Conservation (phyloP, 441 rosid species). For the Syzygium malaccense region DNA sequence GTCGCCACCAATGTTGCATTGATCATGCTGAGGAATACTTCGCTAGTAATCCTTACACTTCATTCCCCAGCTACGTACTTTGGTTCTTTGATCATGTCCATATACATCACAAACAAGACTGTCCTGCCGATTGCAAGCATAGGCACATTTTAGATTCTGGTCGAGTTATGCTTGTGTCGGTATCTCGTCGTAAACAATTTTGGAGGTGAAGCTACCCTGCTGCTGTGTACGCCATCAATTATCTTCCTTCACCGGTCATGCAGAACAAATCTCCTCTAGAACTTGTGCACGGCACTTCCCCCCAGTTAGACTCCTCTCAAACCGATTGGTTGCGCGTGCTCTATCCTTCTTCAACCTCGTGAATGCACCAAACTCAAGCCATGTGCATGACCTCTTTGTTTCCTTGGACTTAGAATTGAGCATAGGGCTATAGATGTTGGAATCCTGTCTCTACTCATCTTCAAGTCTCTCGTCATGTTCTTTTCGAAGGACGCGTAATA, state of each 20-base stretch:
- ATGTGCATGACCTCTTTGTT: background rate
- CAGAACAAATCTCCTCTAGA: background rate
- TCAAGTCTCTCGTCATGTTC: background rate
- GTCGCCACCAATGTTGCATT: too few species aligned
- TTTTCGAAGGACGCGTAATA: background rate
- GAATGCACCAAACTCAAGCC: background rate
- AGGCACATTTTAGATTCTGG: background rate
- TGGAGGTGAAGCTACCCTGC: background rate
- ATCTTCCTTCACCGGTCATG: background rate
- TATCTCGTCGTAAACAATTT: background rate
- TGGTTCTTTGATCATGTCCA: too few species aligned
- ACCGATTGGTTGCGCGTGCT: background rate
- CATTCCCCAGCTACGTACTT: too few species aligned
- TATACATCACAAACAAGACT: too few species aligned
- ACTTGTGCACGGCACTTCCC: background rate
- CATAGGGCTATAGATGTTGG: background rate
- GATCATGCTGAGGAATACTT: too few species aligned
- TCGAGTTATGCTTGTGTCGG: background rate
- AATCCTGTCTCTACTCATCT: background rate
- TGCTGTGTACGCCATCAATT: background rate
- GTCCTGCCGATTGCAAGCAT: too few species aligned
- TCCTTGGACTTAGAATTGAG: background rate
- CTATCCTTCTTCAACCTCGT: background rate
- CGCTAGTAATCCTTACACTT: too few species aligned
- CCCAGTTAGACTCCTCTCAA: background rate